Evolutionary conservation across 192 early-diverging fungal species (phyloP).

Genomic region (Spizellomyces sp.): DNA sequence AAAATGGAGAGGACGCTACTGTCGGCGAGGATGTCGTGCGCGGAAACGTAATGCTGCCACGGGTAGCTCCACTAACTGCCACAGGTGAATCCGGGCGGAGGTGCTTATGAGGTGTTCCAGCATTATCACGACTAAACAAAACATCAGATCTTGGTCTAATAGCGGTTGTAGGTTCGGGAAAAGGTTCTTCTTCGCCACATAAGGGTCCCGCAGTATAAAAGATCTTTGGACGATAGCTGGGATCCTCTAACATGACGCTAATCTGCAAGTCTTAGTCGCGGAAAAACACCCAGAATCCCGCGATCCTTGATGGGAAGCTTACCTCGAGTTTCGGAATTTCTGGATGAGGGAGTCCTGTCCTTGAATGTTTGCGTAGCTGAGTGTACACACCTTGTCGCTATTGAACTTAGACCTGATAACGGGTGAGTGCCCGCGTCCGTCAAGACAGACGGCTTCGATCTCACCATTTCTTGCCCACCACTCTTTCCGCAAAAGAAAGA

Average conservation of each 20-base stretch:
- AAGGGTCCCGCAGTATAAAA: slow-evolving; percentile 65
- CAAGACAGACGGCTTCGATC: neutral
- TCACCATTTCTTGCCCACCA: slow-evolving; percentile 77
- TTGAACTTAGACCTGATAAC: slow-evolving; percentile 66
- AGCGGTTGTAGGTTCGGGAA: slow-evolving; percentile 55
- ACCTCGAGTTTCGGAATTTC: slow-evolving; percentile 80
- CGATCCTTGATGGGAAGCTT: slow-evolving; percentile 17
- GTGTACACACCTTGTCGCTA: slow-evolving; percentile 71
- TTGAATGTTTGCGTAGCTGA: slow-evolving; percentile 84
- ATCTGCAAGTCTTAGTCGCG: neutral
- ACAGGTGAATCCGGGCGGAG: neutral
- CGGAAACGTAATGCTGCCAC: too few relatives aligned
- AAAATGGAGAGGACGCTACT: too few relatives aligned
- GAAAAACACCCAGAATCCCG: neutral
- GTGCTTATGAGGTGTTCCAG: slow-evolving; percentile 21
- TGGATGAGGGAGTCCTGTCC: slow-evolving; percentile 70
- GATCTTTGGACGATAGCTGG: slow-evolving; percentile 73
- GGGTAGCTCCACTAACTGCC: too few relatives aligned
- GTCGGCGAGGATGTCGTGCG: too few relatives aligned
- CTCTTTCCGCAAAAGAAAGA: slow-evolving; percentile 62
- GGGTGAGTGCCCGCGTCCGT: neutral
- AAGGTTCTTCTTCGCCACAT: slow-evolving; percentile 64
- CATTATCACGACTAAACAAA: slow-evolving; percentile 44
- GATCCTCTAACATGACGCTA: slow-evolving; percentile 79
- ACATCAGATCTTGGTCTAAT: slow-evolving; percentile 39